Evolutionary conservation across 352 stramenopile genomes (phyloP).

Genomic region (Thraustochytrium sp.): DNA sequence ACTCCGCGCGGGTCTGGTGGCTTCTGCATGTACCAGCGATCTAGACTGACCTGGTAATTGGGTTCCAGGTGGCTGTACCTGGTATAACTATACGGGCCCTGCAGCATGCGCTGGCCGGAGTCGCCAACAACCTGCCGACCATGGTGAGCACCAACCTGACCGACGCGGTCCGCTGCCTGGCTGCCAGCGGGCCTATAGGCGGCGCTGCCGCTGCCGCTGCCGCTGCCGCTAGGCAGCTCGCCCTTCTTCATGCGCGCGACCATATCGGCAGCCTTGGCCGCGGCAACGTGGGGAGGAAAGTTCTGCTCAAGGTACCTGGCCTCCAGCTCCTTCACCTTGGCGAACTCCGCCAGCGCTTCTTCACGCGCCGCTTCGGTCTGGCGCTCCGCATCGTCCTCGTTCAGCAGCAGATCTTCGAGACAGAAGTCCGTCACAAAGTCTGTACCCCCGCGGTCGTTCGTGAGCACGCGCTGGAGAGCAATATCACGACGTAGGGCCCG

Average conservation of each 20-base stretch:
- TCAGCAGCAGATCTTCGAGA: conserved; percentile 17
- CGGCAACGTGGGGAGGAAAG: too few species aligned
- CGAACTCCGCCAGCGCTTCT: background rate
- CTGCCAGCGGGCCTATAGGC: background rate
- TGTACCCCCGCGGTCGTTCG: background rate
- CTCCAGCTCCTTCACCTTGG: too few species aligned
- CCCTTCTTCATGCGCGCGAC: too few species aligned
- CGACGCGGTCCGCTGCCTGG: background rate
- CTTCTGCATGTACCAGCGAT: background rate
- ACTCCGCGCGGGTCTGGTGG: background rate
- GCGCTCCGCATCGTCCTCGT: conserved; percentile 27
- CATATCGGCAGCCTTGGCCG: background rate
- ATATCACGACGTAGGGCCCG: background rate
- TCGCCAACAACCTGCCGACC: too few species aligned
- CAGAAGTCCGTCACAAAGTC: conserved; percentile 2
- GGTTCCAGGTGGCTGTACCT: too few species aligned
- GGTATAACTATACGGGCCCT: too few species aligned
- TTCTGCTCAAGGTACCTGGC: too few species aligned
- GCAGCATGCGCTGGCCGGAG: too few species aligned
- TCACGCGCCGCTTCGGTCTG: background rate
- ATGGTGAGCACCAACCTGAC: background rate
- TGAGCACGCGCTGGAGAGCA: background rate
- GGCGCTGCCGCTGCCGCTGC: background rate
- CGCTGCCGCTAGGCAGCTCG: background rate
- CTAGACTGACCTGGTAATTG: background rate